Evolutionary conservation across 2,329 filamentous ascomycete genomes (phyloP), one percentile per base, ranked within the genome.

Genomic region (Tolypocladium pustulatum): DNA sequence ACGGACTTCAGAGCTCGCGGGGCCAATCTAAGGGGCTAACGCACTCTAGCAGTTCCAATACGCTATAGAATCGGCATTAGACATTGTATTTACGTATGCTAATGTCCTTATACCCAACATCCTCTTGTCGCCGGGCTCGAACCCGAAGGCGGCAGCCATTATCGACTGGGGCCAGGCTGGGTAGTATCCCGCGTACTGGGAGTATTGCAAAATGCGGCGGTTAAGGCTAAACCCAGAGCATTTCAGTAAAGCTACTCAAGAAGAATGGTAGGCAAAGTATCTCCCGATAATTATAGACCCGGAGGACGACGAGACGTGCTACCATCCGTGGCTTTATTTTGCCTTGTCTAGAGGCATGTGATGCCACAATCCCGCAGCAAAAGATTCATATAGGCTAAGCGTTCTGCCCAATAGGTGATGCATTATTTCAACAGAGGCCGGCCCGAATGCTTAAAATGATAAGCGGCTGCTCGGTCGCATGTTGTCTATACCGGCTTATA

Each of bases 121-220:
- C 30, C 54, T 70, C 0, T 10, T 69, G 3, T 64, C 66, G 1
- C 36, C 32, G 2, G 62, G 59, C 1, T 40, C 62, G 1, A 57
- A 62, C 13, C 64, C 64, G 17, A 64, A 22, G 20, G 60, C 68
- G 7, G 57, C 60, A 9, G 64, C 59, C 0, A 62, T 71, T 13
- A 59, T 70, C n/a, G 68, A 71, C 30, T 71, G 67, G 66, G 64
- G 62, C 27, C 65, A 68, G 54, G 62, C 69, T 15, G 70, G 69
- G 2, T 71, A 68, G 67, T 71, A 70, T 61, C 69, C 70, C 6
- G 63, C 61, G 27, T 71, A 72, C 56, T 72, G 69, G 69, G 70
- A 72, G 60, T 68, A 64, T 57, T 68, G 63, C 40, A 71, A 71
- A 61, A 62, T 62, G 30, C 64, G 65, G 34, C 61, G 65, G 2